Percentiles rank a stretch among this genome's conserved stretches.
Conservation (phyloP, 2,329 filamentous ascomycete species). For the Diaporthe eres region DNA sequence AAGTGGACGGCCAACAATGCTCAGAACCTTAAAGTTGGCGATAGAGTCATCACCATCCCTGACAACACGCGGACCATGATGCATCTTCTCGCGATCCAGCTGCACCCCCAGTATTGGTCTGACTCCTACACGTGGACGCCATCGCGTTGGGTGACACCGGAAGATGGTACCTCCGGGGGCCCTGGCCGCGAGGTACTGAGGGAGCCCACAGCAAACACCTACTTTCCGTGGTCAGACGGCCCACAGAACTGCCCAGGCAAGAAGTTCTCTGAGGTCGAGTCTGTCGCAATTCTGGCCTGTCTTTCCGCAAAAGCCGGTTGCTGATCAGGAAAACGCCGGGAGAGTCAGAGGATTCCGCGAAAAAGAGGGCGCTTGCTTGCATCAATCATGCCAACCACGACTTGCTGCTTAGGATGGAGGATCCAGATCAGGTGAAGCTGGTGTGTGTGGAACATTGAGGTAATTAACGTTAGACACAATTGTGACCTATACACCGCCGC, state of each 20-base stretch:
- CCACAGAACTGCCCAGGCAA: slow-evolving; percentile 48
- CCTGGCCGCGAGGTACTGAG: slow-evolving; percentile 42
- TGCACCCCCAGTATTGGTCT: slow-evolving; percentile 47
- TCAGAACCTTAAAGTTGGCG: slow-evolving; percentile 39
- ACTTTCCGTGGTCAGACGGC: slow-evolving; percentile 51
- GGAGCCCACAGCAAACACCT: slow-evolving; percentile 41
- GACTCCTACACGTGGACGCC: slow-evolving; percentile 46
- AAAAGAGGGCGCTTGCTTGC: slow-evolving; percentile 42
- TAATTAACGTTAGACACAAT: no score
- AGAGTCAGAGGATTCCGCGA: slow-evolving; percentile 43
- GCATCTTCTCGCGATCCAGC: slow-evolving; percentile 45
- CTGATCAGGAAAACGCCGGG: slow-evolving; percentile 40
- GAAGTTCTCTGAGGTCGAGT: slow-evolving; percentile 54
- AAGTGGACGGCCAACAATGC: slow-evolving; percentile 22
- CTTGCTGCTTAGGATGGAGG: slow-evolving; percentile 5
- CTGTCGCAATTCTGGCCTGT: slow-evolving; percentile 48
- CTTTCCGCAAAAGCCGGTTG: slow-evolving; percentile 47
- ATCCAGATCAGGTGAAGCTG: not conserved
- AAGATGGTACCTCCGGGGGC: not conserved
- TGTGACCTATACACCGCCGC: no score
- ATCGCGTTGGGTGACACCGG: slow-evolving; percentile 44
- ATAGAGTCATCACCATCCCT: slow-evolving; percentile 43
- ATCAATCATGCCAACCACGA: slow-evolving; percentile 40
- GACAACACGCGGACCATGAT: slow-evolving; percentile 39
- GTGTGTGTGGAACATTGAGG: not conserved